Percentiles rank a stretch among this genome's conserved stretches.
Conservation (phyloP, 1,284 basidiomycete genomes). For the Tylopilus sp. region DNA sequence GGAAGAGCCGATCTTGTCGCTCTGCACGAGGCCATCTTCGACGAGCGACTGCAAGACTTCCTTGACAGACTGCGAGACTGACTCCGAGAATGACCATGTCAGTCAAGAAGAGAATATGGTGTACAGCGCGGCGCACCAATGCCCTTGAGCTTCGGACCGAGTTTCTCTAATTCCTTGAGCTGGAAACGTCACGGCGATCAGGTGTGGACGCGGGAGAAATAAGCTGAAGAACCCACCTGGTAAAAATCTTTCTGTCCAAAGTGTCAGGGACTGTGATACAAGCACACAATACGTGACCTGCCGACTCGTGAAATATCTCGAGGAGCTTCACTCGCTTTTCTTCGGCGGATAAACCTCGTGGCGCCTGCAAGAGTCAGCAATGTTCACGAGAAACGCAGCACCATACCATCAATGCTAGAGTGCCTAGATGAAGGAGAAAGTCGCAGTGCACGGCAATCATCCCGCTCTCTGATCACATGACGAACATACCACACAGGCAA, state of each 20-base stretch:
- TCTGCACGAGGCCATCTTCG: conserved; percentile 75
- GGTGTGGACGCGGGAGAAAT: not conserved
- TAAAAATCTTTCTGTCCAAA: conserved; percentile 74
- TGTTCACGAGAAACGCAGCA: not conserved
- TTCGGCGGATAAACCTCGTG: conserved; percentile 71
- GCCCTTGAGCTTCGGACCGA: conserved; percentile 78
- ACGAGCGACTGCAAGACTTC: conserved; percentile 82
- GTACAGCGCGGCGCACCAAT: conserved; percentile 55
- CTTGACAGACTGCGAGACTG: conserved; percentile 84
- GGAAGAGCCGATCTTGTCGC: conserved; percentile 86
- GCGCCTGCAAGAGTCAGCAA: conserved; percentile 47
- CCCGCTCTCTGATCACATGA: conserved; percentile 25
- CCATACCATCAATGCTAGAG: conserved; percentile 23
- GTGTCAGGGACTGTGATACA: not conserved
- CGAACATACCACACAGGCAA: conserved; percentile 1
- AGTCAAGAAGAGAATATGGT: not conserved
- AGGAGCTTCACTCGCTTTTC: conserved; percentile 76
- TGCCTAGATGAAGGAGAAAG: not conserved
- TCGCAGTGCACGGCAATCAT: not conserved
- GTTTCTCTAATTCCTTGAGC: conserved; percentile 86
- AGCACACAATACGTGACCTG: conserved; percentile 32
- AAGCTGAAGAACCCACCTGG: conserved; percentile 43
- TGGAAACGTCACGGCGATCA: conserved; percentile 29
- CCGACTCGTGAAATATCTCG: conserved; percentile 87
- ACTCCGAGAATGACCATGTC: not conserved